Base-by-base conservation (phyloP, 2,329 filamentous ascomycete species). In the Hymenoscyphus fructigenus region DNA sequence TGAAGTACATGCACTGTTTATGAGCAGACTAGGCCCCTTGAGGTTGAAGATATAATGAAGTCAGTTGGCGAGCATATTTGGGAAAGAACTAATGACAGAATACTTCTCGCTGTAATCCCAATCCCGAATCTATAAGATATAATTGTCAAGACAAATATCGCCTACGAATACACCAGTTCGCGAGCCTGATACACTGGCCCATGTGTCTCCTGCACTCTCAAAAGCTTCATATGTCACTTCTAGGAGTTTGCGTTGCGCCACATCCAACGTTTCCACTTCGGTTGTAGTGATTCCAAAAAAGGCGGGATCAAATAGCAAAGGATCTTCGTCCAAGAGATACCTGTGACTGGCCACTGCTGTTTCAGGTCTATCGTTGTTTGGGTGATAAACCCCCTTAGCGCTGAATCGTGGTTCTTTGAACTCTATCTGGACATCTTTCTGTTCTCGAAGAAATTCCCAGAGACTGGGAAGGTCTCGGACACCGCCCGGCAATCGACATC, bases 291-390 rank as follows among this genome's bases (percentile, higher is more conserved):
- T 73, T 0, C 73, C 74, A 67, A 80, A 80, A 64, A 80, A 80
- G 1, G 74, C 74, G 0, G 77, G 77, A 63, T 80, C 78, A 59
- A 80, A 79, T 1, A 72, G 69, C 2, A 64, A 57, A 0, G 71
- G 72, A 56, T 81, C 76, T 5, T 77, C 70, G 0, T 76, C 69
- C 3, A 82, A 68, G 65, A 81, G 81, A 87, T 91, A 7, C 85
- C 88, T 1, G 88, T 91, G 77, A 89, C 88, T 62, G 84, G 89
- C 67, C 88, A 91, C 79, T 92, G 93, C 77, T 88, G 88, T 61
- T 80, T 83, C 76, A 90, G 91, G 44, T 88, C 88, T 14, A 85
- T 86, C 15, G 86, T 84, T 79, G 5, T 80, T 78, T 0, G 82
- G 81, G 71, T 92, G 89, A 68, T 83, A 85, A 72, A 92, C 90